phyloP scores from a whole-genome alignment of 768 basidiomycete species.

The Dioszegia aurantiaca region DNA sequence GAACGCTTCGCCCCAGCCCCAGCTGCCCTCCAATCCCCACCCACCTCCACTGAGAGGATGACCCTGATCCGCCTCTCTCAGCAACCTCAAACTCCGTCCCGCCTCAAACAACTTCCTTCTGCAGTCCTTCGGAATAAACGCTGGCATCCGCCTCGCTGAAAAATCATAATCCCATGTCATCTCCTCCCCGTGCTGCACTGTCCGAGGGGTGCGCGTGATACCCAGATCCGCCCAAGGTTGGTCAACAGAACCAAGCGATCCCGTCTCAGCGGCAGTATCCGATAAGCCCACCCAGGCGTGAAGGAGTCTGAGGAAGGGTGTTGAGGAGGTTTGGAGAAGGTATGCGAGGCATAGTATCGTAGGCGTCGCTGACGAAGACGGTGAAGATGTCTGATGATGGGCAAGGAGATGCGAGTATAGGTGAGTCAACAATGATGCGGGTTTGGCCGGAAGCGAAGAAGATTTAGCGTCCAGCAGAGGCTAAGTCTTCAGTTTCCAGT shows the following conservation, averaged over 20 bases:
- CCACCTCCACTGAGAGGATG: conserved; percentile 32
- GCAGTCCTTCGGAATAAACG: conserved; percentile 28
- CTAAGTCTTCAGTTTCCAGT: conserved; percentile 15
- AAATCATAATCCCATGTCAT: conserved; percentile 33
- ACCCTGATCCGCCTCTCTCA: conserved; percentile 28
- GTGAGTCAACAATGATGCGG: conserved; percentile 32
- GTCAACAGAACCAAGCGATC: conserved; percentile 9
- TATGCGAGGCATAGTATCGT: conserved; percentile 28
- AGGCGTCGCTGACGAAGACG: background rate
- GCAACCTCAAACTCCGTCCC: conserved; percentile 34
- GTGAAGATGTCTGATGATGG: conserved; percentile 17
- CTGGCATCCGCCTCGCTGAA: conserved; percentile 33
- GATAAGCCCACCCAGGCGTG: conserved; percentile 39
- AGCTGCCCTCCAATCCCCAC: conserved; percentile 23
- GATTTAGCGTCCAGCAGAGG: conserved; percentile 20
- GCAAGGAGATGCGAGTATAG: conserved; percentile 32
- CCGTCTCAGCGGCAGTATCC: conserved; percentile 13
- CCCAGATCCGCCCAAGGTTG: conserved; percentile 46
- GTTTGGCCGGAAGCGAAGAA: conserved; percentile 18
- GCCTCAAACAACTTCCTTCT: conserved; percentile 40
- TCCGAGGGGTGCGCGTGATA: conserved; percentile 23
- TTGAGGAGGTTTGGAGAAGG: conserved; percentile 24
- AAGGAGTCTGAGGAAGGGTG: conserved; percentile 29
- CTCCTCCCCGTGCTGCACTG: background rate
- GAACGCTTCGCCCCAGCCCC: conserved; percentile 28